Conservation (phyloP, 2,329 filamentous ascomycete species). For the Pseudogymnoascus sp. region DNA sequence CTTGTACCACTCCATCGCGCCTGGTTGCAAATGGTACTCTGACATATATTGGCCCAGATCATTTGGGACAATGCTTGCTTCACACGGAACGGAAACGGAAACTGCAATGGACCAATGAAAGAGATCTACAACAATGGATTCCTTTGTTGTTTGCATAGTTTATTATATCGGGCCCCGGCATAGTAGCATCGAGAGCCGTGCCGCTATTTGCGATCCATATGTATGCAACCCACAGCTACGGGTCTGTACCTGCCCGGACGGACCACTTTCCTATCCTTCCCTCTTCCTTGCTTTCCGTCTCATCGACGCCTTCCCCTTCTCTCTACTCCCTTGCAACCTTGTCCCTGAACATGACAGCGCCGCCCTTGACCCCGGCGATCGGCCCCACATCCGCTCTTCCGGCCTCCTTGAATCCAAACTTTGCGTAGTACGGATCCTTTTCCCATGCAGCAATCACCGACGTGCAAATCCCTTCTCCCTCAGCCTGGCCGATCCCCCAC, state of each 20-base stretch:
- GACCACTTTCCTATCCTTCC: not conserved
- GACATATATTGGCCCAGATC: not conserved
- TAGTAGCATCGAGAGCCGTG: not conserved
- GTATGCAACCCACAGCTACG: not conserved
- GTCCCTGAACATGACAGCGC: constrained; percentile 27
- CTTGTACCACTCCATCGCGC: not conserved
- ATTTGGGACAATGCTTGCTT: not conserved
- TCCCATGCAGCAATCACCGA: constrained; percentile 33
- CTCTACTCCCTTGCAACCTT: not conserved
- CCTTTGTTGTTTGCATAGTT: not conserved
- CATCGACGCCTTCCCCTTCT: not conserved
- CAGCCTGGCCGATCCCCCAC: constrained; percentile 35
- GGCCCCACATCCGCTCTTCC: constrained; percentile 29
- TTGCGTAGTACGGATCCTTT: constrained; percentile 35
- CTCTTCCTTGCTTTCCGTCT: not conserved
- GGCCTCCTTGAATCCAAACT: constrained; percentile 26
- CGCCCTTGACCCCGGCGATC: constrained; percentile 25
- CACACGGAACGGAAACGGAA: not conserved
- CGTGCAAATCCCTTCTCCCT: constrained; percentile 31
- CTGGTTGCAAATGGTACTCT: not conserved
- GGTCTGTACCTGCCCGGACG: not conserved
- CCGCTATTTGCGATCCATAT: not conserved
- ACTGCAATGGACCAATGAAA: not conserved
- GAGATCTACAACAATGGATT: not conserved
- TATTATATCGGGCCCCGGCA: not conserved